Percentiles rank a stretch among this genome's conserved stretches.
Evolutionary conservation across 352 stramenopile species (phyloP).

Genomic region (Phytopythium cucurbitacearum): DNA sequence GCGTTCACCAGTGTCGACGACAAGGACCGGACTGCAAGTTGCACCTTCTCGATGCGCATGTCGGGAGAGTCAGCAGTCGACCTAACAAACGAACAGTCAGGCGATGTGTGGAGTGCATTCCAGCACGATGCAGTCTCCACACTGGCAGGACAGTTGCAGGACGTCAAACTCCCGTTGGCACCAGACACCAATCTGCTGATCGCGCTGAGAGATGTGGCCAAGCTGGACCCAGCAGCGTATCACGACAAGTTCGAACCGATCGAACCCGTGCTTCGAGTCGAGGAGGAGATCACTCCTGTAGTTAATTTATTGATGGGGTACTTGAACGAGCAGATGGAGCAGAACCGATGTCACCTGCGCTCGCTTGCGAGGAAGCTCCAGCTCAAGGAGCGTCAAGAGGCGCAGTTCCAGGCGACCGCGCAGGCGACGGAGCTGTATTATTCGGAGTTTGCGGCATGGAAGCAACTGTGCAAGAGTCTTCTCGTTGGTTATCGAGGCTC

Average conservation of each 20-base stretch:
- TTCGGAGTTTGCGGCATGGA: constrained; percentile 73
- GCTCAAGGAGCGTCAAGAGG: constrained; percentile 22
- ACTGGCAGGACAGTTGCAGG: constrained; percentile 37
- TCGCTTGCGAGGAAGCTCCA: constrained; percentile 47
- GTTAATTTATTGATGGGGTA: constrained; percentile 77
- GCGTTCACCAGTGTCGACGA: constrained; percentile 30
- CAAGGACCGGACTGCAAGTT: constrained; percentile 16
- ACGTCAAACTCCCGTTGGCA: constrained; percentile 32
- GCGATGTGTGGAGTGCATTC: constrained; percentile 48
- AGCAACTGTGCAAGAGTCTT: constrained; percentile 64
- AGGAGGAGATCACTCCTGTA: constrained; percentile 69
- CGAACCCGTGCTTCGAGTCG: background rate
- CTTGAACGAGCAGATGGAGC: constrained; percentile 65
- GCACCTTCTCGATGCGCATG: constrained; percentile 37
- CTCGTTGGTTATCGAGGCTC: constrained; percentile 47
- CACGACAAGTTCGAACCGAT: background rate
- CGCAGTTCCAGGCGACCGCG: constrained; percentile 13
- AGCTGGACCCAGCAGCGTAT: background rate
- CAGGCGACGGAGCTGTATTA: constrained; percentile 67
- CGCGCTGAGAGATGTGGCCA: constrained; percentile 20
- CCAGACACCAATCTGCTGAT: constrained; percentile 43
- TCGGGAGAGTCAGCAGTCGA: constrained; percentile 14
- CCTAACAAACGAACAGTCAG: constrained; percentile 6
- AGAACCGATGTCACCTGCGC: constrained; percentile 62
- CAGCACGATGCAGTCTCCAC: constrained; percentile 53